Evolutionary conservation across 345 rosid genomes (phyloP).

Genomic region (Iberis pinnata): DNA sequence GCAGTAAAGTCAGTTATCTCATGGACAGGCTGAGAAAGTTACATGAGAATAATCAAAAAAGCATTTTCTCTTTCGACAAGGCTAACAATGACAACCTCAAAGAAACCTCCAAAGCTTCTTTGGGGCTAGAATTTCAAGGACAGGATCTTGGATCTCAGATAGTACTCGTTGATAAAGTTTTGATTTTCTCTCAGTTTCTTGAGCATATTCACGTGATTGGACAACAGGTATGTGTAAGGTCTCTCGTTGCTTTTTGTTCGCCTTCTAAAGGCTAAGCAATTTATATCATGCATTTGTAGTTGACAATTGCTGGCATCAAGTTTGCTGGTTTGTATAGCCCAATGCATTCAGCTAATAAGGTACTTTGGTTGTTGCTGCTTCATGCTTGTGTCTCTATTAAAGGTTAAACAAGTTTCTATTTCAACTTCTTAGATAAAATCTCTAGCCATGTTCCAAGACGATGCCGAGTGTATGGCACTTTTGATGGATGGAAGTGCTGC

Average conservation of each 20-base stretch:
- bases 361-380: slow-evolving; percentile 24
- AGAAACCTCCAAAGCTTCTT: slow-evolving; percentile 24
- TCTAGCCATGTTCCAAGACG: slow-evolving; percentile 59
- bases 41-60: slow-evolving; percentile 41
- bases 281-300: slow-evolving; percentile 34
- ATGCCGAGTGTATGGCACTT: slow-evolving; percentile 67
- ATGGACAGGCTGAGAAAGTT: slow-evolving; percentile 59
- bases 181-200: slow-evolving; percentile 91
- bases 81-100: slow-evolving; percentile 22
- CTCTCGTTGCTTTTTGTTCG: background rate
- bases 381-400: slow-evolving; percentile 1
- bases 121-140: slow-evolving; percentile 19
- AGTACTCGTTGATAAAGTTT: slow-evolving; percentile 52
- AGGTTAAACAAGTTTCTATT: slow-evolving; percentile 16
- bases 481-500: slow-evolving; percentile 98
- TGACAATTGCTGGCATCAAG: slow-evolving; percentile 69
- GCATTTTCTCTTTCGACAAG: slow-evolving; percentile 22
- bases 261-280: background rate
- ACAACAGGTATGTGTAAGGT: slow-evolving; percentile 56
- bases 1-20: slow-evolving; percentile 87
- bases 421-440: slow-evolving; percentile 54
- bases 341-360: slow-evolving; percentile 75
- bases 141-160: slow-evolving; percentile 29
- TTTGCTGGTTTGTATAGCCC: slow-evolving; percentile 81
- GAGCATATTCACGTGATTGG: slow-evolving; percentile 87